Percentiles rank a stretch among this genome's conserved stretches.
Evolutionary conservation across 495 filamentous ascomycete species (phyloP).

Genomic region (Jackrogersella minutella): DNA sequence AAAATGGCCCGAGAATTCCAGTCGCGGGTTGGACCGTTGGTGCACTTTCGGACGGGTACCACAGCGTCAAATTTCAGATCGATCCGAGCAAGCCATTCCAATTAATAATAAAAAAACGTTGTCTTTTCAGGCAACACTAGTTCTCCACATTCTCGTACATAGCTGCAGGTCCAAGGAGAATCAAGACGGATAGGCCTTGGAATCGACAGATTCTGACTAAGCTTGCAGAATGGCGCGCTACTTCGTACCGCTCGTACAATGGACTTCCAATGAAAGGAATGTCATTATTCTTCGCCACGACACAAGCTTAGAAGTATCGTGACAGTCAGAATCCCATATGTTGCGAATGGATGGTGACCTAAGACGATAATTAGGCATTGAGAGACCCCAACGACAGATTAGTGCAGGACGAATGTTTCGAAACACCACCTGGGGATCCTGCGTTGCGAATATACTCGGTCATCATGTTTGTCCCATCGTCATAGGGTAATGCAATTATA

Average conservation of each 20-base stretch:
- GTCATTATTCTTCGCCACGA: not conserved
- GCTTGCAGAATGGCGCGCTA: constrained; percentile 6
- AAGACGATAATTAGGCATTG: not conserved
- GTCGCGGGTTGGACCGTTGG: constrained; percentile 9
- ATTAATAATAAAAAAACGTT: not conserved
- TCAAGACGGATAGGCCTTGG: too few species aligned
- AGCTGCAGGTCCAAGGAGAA: not conserved
- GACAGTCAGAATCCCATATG: constrained; percentile 9
- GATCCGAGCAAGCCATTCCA: constrained; percentile 11
- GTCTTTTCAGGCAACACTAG: not conserved
- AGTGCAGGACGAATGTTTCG: constrained; percentile 23
- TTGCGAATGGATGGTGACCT: constrained; percentile 15
- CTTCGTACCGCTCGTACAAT: not conserved
- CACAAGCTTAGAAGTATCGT: constrained; percentile 5
- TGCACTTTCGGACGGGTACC: not conserved
- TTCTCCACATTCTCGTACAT: not conserved
- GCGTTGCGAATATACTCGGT: constrained; percentile 23
- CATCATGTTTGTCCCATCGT: constrained; percentile 12
- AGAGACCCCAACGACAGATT: constrained; percentile 1
- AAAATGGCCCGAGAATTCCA: constrained; percentile 28
- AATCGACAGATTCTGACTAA: constrained; percentile 18
- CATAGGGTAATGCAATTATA: constrained; percentile 16
- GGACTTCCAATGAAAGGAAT: constrained; percentile 1
- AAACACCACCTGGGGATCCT: constrained; percentile 13
- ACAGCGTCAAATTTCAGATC: constrained; percentile 15